These are phyloP conservation scores for Gilbertella persicaria DNA, from an alignment of 371 early-diverging fungal genomes.

Conservation along the genomic window DNA sequence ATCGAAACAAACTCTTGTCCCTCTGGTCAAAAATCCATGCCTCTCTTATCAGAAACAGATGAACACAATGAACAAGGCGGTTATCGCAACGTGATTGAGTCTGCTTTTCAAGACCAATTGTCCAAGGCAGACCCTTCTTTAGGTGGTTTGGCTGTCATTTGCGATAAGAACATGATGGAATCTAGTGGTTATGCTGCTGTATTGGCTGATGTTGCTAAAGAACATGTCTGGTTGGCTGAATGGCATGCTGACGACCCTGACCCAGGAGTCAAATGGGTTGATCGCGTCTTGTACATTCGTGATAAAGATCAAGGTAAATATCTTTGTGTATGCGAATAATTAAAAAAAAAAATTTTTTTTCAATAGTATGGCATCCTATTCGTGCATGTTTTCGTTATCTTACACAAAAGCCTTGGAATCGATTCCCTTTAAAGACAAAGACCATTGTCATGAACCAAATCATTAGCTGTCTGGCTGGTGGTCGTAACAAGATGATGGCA, in stretches of 20 bases:
- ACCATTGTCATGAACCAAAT: conserved; percentile 90
- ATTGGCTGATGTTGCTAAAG: conserved; percentile 82
- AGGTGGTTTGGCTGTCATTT: conserved; percentile 89
- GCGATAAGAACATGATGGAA: conserved; percentile 93
- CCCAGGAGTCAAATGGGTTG: conserved; percentile 83
- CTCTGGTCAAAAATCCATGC: conserved; percentile 96
- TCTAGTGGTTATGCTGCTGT: conserved; percentile 89
- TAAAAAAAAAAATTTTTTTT: neutral
- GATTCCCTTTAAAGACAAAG: conserved; percentile 81
- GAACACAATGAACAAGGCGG: conserved; percentile 72
- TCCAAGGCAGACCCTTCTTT: conserved; percentile 63
- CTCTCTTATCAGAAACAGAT: conserved; percentile 82
- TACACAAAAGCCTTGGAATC: conserved; percentile 93
- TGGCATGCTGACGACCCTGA: conserved; percentile 76
- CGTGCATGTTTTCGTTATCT: conserved; percentile 92
- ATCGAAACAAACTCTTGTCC: conserved; percentile 95
- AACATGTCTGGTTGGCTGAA: conserved; percentile 87
- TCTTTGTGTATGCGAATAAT: too few species aligned
- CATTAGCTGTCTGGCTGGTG: conserved; percentile 90
- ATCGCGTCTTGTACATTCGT: conserved; percentile 76
- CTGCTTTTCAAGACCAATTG: conserved; percentile 78
- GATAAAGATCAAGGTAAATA: conserved; percentile 60
- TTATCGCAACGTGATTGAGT: conserved; percentile 78
- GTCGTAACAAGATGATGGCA: conserved; percentile 96
- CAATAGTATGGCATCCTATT: conserved; percentile 78